phyloP scores from a whole-genome alignment of 768 basidiomycete genomes.

The Suillus brevipes region DNA sequence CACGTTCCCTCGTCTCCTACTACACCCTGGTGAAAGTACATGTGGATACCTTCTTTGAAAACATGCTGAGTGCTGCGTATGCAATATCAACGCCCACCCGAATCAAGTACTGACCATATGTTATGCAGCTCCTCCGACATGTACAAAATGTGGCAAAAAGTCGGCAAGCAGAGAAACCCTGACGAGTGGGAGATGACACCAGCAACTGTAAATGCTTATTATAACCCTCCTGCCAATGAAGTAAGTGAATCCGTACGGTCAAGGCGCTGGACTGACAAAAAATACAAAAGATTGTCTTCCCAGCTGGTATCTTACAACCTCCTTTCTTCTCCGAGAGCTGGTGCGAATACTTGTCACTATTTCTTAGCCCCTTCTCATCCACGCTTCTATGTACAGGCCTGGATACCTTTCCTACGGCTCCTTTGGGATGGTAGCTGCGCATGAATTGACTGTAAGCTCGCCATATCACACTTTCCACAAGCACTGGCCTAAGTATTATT shows the following conservation, averaged over 20 bases:
- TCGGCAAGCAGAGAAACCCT: slow-evolving; percentile 69
- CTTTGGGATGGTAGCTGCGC: slow-evolving; percentile 89
- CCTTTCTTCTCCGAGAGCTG: slow-evolving; percentile 87
- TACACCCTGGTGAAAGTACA: slow-evolving; percentile 70
- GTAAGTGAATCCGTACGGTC: slow-evolving; percentile 35
- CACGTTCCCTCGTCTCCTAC: slow-evolving; percentile 69
- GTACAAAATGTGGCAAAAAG: slow-evolving; percentile 68
- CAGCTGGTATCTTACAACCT: slow-evolving; percentile 91
- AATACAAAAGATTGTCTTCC: slow-evolving; percentile 77
- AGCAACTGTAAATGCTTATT: slow-evolving; percentile 86
- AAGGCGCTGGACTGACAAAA: background rate
- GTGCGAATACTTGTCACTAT: slow-evolving; percentile 37
- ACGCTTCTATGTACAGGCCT: slow-evolving; percentile 54
- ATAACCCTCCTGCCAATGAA: slow-evolving; percentile 85
- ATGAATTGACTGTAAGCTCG: slow-evolving; percentile 78
- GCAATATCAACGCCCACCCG: slow-evolving; percentile 5
- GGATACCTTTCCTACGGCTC: slow-evolving; percentile 87
- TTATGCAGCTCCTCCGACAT: slow-evolving; percentile 53
- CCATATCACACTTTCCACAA: background rate
- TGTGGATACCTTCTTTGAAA: slow-evolving; percentile 77
- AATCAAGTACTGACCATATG: slow-evolving; percentile 13
- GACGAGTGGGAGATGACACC: slow-evolving; percentile 89
- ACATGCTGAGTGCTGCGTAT: slow-evolving; percentile 67
- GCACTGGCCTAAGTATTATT: slow-evolving; percentile 1
- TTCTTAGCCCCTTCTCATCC: background rate